A percentile compares a stretch with the other conserved stretches of the same genome.
Evolutionary conservation across 2,329 filamentous ascomycete species (phyloP).

Genomic region (Trichocomaceae sp.): DNA sequence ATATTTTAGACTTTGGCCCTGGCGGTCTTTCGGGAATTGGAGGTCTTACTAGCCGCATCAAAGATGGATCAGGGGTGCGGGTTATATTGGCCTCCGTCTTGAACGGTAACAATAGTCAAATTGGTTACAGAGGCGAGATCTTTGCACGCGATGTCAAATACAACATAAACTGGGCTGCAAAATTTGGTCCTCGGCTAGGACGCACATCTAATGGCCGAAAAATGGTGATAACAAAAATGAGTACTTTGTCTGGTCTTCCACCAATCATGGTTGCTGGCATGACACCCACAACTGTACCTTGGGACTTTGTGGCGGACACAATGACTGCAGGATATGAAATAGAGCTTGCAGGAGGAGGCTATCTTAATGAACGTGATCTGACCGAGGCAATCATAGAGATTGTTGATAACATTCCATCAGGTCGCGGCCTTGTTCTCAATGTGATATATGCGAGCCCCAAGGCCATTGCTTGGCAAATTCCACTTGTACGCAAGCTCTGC

Average conservation of each 20-base stretch:
- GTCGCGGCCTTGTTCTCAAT: constrained; percentile 81
- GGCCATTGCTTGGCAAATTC: constrained; percentile 89
- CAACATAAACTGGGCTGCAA: not conserved
- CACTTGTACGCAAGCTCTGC: constrained; percentile 69
- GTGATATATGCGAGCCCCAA: constrained; percentile 85
- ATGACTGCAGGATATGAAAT: constrained; percentile 96
- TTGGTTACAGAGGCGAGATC: constrained; percentile 59
- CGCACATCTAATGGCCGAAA: constrained; percentile 82
- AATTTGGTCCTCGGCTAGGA: constrained; percentile 69
- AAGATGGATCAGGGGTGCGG: constrained; percentile 94
- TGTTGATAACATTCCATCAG: constrained; percentile 74
- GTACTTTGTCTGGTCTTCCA: constrained; percentile 73
- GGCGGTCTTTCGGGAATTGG: constrained; percentile 94
- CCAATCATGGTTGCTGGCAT: constrained; percentile 89
- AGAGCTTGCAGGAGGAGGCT: constrained; percentile 82
- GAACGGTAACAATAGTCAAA: constrained; percentile 78
- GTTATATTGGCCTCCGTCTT: constrained; percentile 90
- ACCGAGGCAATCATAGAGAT: constrained; percentile 77
- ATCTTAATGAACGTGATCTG: constrained; percentile 71
- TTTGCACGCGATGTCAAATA: not conserved
- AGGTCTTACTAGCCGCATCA: constrained; percentile 93
- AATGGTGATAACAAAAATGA: constrained; percentile 98
- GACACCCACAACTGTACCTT: constrained; percentile 82
- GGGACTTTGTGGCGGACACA: constrained; percentile 83
- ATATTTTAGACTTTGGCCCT: constrained; percentile 93